These are phyloP conservation scores for Nepenthes mirabilis DNA, from an alignment of 148 eudicot species.

Conservation along the genomic window DNA sequence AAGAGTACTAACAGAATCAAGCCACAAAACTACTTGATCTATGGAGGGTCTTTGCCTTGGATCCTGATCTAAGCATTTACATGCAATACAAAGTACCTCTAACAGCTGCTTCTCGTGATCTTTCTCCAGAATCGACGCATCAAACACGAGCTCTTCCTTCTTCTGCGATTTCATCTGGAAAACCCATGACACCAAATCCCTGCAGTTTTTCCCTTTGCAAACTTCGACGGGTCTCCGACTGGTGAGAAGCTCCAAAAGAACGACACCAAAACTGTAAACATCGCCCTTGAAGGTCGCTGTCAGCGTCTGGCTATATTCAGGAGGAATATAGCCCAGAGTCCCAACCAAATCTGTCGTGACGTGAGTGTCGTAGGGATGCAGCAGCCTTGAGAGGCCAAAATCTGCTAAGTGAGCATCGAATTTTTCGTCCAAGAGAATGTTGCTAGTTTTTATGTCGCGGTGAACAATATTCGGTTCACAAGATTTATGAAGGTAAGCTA, in stretches of 20 bases:
- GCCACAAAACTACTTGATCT: conserved; percentile 77
- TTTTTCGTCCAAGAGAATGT: conserved; percentile 68
- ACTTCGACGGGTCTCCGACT: conserved; percentile 83
- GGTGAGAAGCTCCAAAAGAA: conserved; percentile 79
- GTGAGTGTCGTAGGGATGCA: conserved; percentile 81
- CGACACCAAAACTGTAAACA: conserved; percentile 91
- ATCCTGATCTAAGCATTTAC: conserved; percentile 63
- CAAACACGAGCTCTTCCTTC: conserved; percentile 62
- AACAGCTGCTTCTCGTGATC: conserved; percentile 52
- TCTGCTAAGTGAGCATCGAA: conserved; percentile 92
- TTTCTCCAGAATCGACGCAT: conserved; percentile 44
- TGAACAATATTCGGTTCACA: conserved; percentile 67
- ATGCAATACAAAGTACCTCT: conserved; percentile 63
- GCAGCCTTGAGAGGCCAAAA: conserved; percentile 75
- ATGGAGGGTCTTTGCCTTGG: conserved; percentile 76
- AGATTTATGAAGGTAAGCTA: conserved; percentile 61
- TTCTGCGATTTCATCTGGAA: conserved; percentile 68
- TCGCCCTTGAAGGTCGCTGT: conserved; percentile 94
- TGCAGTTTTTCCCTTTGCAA: conserved; percentile 72
- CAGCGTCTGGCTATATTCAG: conserved; percentile 80
- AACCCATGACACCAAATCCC: conserved; percentile 87
- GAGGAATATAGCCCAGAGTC: conserved; percentile 90
- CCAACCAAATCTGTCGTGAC: conserved; percentile 95
- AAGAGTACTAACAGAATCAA: conserved; percentile 34
- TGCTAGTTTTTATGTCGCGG: conserved; percentile 87